Percentiles rank a stretch among this genome's conserved stretches.
These are phyloP conservation scores for Sporothrix globosa DNA, from an alignment of 2,329 filamentous ascomycete genomes.

Conservation along the genomic window DNA sequence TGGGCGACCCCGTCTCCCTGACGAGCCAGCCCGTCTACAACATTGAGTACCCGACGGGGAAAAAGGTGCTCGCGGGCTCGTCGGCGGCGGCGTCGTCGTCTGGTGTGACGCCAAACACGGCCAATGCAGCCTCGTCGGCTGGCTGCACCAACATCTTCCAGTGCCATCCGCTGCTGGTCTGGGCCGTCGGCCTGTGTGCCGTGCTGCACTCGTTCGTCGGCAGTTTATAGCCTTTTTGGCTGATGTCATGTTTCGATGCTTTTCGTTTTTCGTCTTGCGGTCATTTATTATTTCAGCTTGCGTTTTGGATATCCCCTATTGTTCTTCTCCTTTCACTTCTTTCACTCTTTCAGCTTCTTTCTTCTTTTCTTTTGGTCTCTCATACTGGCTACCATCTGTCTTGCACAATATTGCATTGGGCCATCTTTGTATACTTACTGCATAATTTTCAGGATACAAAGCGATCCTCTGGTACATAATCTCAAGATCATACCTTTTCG, in stretches of 20 bases:
- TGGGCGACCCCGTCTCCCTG: slow-evolving; percentile 47
- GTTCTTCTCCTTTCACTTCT: slow-evolving; percentile 13
- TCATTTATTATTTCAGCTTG: not conserved
- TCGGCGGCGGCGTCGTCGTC: slow-evolving; percentile 23
- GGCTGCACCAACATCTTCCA: not conserved
- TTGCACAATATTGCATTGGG: not conserved
- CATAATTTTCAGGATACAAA: not conserved
- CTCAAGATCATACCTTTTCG: not conserved
- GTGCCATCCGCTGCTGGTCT: slow-evolving; percentile 22
- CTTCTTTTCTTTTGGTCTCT: not conserved
- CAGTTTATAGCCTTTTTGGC: slow-evolving; percentile 21
- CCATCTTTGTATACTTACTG: not conserved
- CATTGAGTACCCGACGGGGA: slow-evolving; percentile 52
- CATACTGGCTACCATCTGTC: not conserved
- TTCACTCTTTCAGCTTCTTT: not conserved
- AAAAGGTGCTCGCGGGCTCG: slow-evolving; percentile 45
- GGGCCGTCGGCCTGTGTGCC: not conserved
- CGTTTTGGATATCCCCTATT: slow-evolving; percentile 29
- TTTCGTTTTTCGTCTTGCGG: not conserved
- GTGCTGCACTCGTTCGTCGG: slow-evolving; percentile 19
- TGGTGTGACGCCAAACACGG: not conserved
- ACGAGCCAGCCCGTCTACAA: slow-evolving; percentile 51
- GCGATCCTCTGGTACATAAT: slow-evolving; percentile 17
- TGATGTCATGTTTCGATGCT: slow-evolving; percentile 7
- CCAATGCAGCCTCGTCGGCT: not conserved